A percentile compares a stretch with the other conserved stretches of the same genome.
phyloP scores from a whole-genome alignment of 306 rosid genomes.

The Cyclanthera cordifolia region DNA sequence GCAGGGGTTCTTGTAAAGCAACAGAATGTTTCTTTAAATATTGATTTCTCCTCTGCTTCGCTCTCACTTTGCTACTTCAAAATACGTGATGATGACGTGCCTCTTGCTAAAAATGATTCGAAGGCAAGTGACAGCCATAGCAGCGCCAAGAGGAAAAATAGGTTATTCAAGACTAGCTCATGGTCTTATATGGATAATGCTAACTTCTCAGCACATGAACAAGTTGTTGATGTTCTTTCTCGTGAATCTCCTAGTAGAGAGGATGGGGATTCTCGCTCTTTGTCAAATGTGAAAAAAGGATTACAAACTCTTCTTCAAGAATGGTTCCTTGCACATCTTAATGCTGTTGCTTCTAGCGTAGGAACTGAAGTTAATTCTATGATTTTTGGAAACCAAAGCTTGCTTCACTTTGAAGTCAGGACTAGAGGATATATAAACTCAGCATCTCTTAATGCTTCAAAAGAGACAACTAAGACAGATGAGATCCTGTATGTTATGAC shows the following conservation, averaged over 20 bases:
- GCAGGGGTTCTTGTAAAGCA: slow-evolving; percentile 78
- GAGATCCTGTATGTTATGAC: slow-evolving; percentile 48
- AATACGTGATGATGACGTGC: slow-evolving; percentile 28
- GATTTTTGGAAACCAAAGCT: slow-evolving; percentile 44
- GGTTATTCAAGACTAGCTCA: slow-evolving; percentile 32
- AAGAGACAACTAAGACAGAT: slow-evolving; percentile 28
- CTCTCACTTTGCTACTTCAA: slow-evolving; percentile 70
- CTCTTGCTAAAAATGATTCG: slow-evolving; percentile 43
- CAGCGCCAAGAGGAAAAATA: slow-evolving; percentile 29
- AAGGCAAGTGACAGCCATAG: slow-evolving; percentile 32
- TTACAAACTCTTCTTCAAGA: slow-evolving; percentile 44
- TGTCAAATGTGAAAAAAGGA: slow-evolving; percentile 35
- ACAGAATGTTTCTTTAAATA: slow-evolving; percentile 34
- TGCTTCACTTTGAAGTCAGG: slow-evolving; percentile 62
- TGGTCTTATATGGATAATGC: slow-evolving; percentile 30
- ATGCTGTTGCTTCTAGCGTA: slow-evolving; percentile 42
- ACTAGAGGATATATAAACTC: slow-evolving; percentile 27
- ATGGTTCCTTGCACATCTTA: slow-evolving; percentile 65
- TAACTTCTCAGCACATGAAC: slow-evolving; percentile 49
- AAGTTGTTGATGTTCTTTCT: slow-evolving; percentile 39
- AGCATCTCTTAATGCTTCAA: slow-evolving; percentile 28
- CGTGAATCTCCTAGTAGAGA: slow-evolving; percentile 33
- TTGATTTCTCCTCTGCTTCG: slow-evolving; percentile 38
- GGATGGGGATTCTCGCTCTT: slow-evolving; percentile 35
- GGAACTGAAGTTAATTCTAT: slow-evolving; percentile 54